These are phyloP conservation scores for Harringtonia lauricola DNA, from an alignment of 2,329 filamentous ascomycete species.

Conservation along the genomic window DNA sequence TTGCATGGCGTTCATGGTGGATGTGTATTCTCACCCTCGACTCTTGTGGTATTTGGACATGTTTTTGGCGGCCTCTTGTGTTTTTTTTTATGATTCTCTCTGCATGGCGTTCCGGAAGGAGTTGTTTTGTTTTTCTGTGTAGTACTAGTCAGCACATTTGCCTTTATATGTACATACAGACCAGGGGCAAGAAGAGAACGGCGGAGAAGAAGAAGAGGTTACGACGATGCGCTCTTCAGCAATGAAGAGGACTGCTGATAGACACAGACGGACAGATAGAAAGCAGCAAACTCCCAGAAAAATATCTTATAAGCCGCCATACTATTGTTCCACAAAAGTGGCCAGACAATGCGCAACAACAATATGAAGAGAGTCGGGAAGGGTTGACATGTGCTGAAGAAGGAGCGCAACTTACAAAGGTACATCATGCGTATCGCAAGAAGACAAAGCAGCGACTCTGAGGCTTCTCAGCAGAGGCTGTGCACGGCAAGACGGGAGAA, in stretches of 20 bases:
- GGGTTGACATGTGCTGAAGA: background rate
- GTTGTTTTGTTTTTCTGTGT: conserved; percentile 5
- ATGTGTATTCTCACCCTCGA: background rate
- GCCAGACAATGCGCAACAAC: too few relatives aligned
- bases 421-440: background rate
- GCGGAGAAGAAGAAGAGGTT: background rate
- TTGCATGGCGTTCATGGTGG: background rate
- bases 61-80: too few relatives aligned
- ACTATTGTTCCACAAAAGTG: too few relatives aligned
- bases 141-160: conserved; percentile 7
- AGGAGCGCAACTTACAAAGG: background rate
- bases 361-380: background rate
- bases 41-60: conserved; percentile 1
- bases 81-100: background rate
- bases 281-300: background rate
- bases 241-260: too few relatives aligned
- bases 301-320: too few relatives aligned
- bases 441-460: background rate
- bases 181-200: background rate
- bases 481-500: too few relatives aligned
- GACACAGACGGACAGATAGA: background rate
- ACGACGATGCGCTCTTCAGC: too few relatives aligned
- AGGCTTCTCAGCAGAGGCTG: too few relatives aligned
- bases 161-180: background rate
- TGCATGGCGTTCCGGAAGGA: conserved; percentile 8